phyloP scores from a whole-genome alignment of 495 filamentous ascomycete genomes.

The Xylaria intraflava region DNA sequence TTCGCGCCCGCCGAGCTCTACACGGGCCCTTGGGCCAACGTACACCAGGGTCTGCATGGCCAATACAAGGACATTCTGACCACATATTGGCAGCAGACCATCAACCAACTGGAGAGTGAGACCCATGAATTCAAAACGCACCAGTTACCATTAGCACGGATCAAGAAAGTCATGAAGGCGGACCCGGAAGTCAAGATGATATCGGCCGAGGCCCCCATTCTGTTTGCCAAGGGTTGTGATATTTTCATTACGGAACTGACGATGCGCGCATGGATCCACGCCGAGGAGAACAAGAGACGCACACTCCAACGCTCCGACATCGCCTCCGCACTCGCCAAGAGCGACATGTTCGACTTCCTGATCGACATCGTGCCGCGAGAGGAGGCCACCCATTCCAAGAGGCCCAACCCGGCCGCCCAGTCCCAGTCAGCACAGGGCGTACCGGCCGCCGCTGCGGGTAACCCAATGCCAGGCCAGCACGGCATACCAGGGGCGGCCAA shows the following conservation, averaged over 20 bases:
- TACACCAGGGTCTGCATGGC: slow-evolving; percentile 91
- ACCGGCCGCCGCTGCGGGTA: slow-evolving; percentile 39
- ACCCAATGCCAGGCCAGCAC: slow-evolving; percentile 57
- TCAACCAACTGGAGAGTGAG: slow-evolving; percentile 88
- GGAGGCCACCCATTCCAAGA: slow-evolving; percentile 82
- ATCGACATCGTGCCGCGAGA: slow-evolving; percentile 98
- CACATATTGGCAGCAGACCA: slow-evolving; percentile 97
- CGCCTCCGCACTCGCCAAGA: slow-evolving; percentile 88
- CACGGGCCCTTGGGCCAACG: slow-evolving; percentile 91
- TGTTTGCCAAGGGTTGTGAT: slow-evolving; percentile 98
- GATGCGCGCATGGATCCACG: slow-evolving; percentile 99
- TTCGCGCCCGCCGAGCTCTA: slow-evolving; percentile 85
- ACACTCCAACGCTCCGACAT: slow-evolving; percentile 96
- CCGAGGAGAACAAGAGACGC: slow-evolving; percentile 95
- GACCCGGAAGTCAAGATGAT: slow-evolving; percentile 99
- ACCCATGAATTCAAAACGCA: slow-evolving; percentile 98
- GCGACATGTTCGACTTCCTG: slow-evolving; percentile 99
- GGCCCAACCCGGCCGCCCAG: slow-evolving; percentile 49
- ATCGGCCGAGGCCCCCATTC: slow-evolving; percentile 91
- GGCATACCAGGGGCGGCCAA: slow-evolving; percentile 53
- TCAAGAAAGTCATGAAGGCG: slow-evolving; percentile 99
- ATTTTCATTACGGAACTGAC: slow-evolving; percentile 99
- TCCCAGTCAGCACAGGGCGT: slow-evolving; percentile 36
- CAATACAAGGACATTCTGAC: slow-evolving; percentile 94
- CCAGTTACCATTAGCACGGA: slow-evolving; percentile 88